These are phyloP conservation scores for Pyrenophora graminea DNA, from an alignment of 2,329 filamentous ascomycete genomes.

Conservation along the genomic window DNA sequence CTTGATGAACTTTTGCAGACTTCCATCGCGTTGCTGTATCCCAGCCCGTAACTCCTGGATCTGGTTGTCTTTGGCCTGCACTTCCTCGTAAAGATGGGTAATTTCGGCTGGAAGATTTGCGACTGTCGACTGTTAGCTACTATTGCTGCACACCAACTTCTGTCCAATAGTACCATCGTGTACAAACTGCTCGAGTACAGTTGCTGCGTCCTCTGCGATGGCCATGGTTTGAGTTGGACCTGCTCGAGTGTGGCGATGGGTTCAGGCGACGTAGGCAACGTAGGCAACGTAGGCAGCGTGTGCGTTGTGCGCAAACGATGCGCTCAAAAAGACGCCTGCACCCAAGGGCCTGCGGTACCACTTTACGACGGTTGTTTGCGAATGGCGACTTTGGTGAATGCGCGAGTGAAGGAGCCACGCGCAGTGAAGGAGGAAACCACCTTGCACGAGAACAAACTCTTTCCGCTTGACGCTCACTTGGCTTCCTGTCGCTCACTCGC, in stretches of 20 bases:
- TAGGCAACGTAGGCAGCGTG: no score
- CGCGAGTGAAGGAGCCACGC: conserved; percentile 14
- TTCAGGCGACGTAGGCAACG: not conserved
- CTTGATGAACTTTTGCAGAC: conserved; percentile 82
- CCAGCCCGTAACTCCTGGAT: conserved; percentile 70
- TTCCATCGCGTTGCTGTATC: conserved; percentile 72
- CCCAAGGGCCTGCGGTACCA: not conserved
- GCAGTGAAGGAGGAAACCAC: conserved; percentile 10
- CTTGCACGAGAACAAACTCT: not conserved
- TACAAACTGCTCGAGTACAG: conserved; percentile 79
- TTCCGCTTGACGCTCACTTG: not conserved
- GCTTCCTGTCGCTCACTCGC: not conserved
- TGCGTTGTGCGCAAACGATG: not conserved
- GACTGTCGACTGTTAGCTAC: conserved; percentile 49
- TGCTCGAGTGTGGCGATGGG: not conserved
- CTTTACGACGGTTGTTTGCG: not conserved
- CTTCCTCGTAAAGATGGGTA: conserved; percentile 81
- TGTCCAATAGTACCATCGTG: conserved; percentile 58
- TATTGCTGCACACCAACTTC: not conserved
- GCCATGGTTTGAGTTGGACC: conserved; percentile 31
- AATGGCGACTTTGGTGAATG: conserved; percentile 21
- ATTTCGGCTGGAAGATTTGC: conserved; percentile 83
- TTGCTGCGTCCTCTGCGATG: conserved; percentile 63
- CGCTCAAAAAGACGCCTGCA: not conserved
- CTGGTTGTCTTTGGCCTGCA: conserved; percentile 75